Percentiles rank a stretch among this genome's conserved stretches.
Evolutionary conservation across 176 grass and related monocot species (phyloP).

Genomic region (Elaeis guineensis): DNA sequence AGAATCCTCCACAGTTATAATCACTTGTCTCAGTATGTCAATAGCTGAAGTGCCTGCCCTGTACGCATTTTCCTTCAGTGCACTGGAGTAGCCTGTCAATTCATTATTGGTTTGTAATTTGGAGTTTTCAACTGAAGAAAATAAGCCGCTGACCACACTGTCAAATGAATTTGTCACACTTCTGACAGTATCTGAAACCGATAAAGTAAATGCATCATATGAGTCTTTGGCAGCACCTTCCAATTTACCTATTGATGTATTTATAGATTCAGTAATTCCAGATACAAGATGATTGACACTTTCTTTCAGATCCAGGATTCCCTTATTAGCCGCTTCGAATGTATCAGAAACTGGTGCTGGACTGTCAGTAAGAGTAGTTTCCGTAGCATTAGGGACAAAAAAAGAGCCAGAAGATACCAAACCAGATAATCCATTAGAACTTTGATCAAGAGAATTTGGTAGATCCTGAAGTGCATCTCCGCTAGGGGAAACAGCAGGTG

Average conservation of each 20-base stretch:
- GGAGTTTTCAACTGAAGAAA: constrained; percentile 38
- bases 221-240: constrained; percentile 67
- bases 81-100: constrained; percentile 27
- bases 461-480: constrained; percentile 1
- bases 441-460: constrained; percentile 6
- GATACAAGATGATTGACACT: constrained; percentile 22
- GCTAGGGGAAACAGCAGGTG: background rate
- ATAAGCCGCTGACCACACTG: constrained; percentile 32
- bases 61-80: constrained; percentile 47
- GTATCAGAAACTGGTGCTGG: constrained; percentile 6
- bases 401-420: background rate
- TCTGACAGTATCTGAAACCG: constrained; percentile 48
- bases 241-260: constrained; percentile 51
- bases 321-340: constrained; percentile 2
- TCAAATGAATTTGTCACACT: constrained; percentile 48
- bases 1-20: constrained; percentile 55
- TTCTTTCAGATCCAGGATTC: constrained; percentile 10
- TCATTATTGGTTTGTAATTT: constrained; percentile 47
- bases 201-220: constrained; percentile 51
- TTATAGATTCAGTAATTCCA: constrained; percentile 44
- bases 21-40: constrained; percentile 51
- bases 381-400: background rate
- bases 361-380: background rate
- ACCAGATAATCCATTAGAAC: background rate
- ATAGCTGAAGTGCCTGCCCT: constrained; percentile 37